Evolutionary conservation across 2,329 filamentous ascomycete genomes (phyloP), one percentile per base, ranked within the genome.

Genomic region (Penicillium corylophilum): DNA sequence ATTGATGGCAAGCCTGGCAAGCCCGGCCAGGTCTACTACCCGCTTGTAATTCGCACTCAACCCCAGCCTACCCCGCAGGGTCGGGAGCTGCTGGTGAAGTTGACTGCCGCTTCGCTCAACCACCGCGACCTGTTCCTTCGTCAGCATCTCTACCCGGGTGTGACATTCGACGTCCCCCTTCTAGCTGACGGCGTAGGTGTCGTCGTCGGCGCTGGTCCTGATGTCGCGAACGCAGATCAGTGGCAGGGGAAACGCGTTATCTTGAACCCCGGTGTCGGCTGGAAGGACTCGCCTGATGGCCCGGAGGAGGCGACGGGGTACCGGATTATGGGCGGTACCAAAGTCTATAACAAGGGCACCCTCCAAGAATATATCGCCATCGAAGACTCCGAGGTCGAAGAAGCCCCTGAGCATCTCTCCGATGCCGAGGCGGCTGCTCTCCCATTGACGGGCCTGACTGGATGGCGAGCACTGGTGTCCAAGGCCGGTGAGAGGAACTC

Each of bases 111-210:
- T 1, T 88, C 93, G 13, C 84, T 97, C 45, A 97, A 97, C 77
- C 94, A 97, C 77, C 88, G 92, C 64, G 94, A 97, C 72, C 84
- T 95, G 62, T 97, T 96, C 77, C 88, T 95, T 73, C 89, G 93
- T 48, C 91, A 94, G 71, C 87, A 92, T 67, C 84, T 95, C 36
- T 97, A 97, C 77, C 93, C 93, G 0, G 87, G 83, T 62, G 87
- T 90, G 47, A 87, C 88, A 12, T 95, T 95, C 71, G 80, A 82
- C 53, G 79, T 85, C 5, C 90, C 93, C 1, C 76, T 97, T 38
- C 81, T 95, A 23, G 85, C 91, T 54, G 93, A 97, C 69, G 93
- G 90, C 58, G 86, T 82, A 61, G 93, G 92, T 48, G 76, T 82
- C 51, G 89, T 97, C 4, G 80, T 86, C 26, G 75, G 78, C 4